A percentile compares a stretch with the other conserved stretches of the same genome.
phyloP scores from a whole-genome alignment of 768 basidiomycete species.

The Cystofilobasidium bisporidii region DNA sequence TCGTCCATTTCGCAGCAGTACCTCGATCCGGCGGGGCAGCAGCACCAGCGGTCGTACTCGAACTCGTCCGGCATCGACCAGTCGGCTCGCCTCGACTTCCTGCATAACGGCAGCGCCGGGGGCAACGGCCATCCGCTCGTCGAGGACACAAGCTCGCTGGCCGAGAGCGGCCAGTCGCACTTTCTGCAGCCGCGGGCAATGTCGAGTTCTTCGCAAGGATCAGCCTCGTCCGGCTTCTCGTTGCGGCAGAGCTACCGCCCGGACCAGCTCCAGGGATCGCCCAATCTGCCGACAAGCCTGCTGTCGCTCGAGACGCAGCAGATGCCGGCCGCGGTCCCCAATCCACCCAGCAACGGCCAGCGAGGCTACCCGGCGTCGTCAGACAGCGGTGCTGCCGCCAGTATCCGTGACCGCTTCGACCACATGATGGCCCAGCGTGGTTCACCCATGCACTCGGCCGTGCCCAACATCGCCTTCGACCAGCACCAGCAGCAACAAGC shows the following conservation, averaged over 20 bases:
- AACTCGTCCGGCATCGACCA: background rate
- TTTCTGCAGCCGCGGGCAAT: background rate
- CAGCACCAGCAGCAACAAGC: background rate
- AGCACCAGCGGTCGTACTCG: background rate
- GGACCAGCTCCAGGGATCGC: background rate
- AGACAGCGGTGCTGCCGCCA: background rate
- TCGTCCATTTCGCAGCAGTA: too few relatives aligned
- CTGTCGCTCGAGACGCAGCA: background rate
- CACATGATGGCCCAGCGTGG: background rate
- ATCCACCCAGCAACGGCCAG: background rate
- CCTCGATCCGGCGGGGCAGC: background rate
- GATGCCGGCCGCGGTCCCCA: background rate
- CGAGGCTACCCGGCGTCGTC: background rate
- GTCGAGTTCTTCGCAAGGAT: background rate
- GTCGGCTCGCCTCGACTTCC: background rate
- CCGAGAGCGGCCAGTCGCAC: slow-evolving; percentile 12
- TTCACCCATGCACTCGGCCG: background rate
- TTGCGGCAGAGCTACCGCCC: background rate
- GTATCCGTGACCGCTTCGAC: slow-evolving; percentile 7
- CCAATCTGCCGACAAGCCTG: background rate
- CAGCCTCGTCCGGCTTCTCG: background rate
- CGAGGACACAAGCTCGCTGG: too few relatives aligned
- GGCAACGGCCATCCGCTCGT: background rate
- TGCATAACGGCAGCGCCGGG: background rate
- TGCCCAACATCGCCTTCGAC: slow-evolving; percentile 3